Evolutionary conservation across 257 asterid genomes (phyloP).

Genomic region (Ophiorrhiza pumila): DNA sequence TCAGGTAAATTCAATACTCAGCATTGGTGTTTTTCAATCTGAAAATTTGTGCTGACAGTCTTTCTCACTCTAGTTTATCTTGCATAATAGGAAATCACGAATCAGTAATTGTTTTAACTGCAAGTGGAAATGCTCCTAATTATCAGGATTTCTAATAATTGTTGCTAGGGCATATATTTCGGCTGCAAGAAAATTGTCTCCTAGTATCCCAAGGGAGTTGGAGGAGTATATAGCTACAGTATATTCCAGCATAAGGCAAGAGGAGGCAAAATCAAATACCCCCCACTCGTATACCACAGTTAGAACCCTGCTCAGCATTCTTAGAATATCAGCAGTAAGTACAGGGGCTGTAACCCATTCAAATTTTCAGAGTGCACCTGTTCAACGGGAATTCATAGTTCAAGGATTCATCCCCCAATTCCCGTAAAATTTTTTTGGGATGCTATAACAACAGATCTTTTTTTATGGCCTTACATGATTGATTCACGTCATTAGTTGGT

Average conservation of each 20-base stretch:
- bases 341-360: not conserved
- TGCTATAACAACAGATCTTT: not conserved
- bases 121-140: not conserved
- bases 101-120: not conserved
- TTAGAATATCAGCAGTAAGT: constrained; percentile 86
- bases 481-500: not conserved
- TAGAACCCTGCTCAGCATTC: constrained; percentile 82
- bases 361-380: not conserved
- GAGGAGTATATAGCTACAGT: constrained; percentile 92
- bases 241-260: constrained; percentile 93
- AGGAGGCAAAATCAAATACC: constrained; percentile 87
- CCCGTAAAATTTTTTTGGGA: not conserved
- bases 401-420: not conserved
- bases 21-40: not conserved
- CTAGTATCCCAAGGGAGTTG: constrained; percentile 79
- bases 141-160: constrained; percentile 18
- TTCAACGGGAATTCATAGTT: not conserved
- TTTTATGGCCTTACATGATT: not conserved
- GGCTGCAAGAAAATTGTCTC: constrained; percentile 83
- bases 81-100: not conserved
- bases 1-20: constrained; percentile 48
- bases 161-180: constrained; percentile 89
- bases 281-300: constrained; percentile 84
- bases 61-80: not conserved
- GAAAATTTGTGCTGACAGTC: not conserved